A percentile compares a stretch with the other conserved stretches of the same genome.
These are phyloP conservation scores for Mucuna pruriens DNA, from an alignment of 306 rosid genomes.

Conservation along the genomic window DNA sequence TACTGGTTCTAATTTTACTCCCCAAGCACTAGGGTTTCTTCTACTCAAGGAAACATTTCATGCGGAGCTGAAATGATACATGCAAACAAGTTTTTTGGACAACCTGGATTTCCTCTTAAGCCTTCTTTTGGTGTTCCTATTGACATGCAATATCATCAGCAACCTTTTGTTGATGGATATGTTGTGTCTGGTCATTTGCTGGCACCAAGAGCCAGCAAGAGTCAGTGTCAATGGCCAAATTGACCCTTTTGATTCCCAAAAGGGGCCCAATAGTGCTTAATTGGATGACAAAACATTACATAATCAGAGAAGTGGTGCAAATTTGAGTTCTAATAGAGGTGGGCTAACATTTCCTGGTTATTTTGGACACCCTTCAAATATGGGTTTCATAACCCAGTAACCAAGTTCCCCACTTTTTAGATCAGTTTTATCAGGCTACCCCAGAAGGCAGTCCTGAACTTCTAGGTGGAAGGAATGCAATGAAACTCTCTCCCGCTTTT, in stretches of 20 bases:
- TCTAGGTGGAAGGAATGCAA: slow-evolving; percentile 55
- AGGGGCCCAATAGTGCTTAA: slow-evolving; percentile 41
- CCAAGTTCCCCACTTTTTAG: slow-evolving; percentile 53
- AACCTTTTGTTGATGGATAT: slow-evolving; percentile 51
- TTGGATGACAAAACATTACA: slow-evolving; percentile 52
- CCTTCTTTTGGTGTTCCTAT: slow-evolving; percentile 53
- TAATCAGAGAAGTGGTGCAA: slow-evolving; percentile 48
- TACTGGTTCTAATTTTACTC: slow-evolving; percentile 46
- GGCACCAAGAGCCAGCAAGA: slow-evolving; percentile 51
- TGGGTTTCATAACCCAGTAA: slow-evolving; percentile 49
- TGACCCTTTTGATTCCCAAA: slow-evolving; percentile 46
- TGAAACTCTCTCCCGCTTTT: slow-evolving; percentile 42
- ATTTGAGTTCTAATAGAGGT: slow-evolving; percentile 56
- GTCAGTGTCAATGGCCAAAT: slow-evolving; percentile 42
- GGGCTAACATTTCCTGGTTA: slow-evolving; percentile 52
- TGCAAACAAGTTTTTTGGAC: slow-evolving; percentile 54
- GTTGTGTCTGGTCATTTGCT: slow-evolving; percentile 45
- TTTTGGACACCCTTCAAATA: slow-evolving; percentile 54
- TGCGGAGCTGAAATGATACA: slow-evolving; percentile 56
- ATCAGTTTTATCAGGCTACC: slow-evolving; percentile 51
- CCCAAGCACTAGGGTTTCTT: slow-evolving; percentile 50
- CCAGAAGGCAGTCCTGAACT: slow-evolving; percentile 47
- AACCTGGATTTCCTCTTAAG: slow-evolving; percentile 51
- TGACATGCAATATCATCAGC: slow-evolving; percentile 60
- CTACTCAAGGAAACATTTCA: slow-evolving; percentile 49